Base-by-base conservation (phyloP, 2,329 filamentous ascomycete species). In the Arachnomyces sp. region DNA sequence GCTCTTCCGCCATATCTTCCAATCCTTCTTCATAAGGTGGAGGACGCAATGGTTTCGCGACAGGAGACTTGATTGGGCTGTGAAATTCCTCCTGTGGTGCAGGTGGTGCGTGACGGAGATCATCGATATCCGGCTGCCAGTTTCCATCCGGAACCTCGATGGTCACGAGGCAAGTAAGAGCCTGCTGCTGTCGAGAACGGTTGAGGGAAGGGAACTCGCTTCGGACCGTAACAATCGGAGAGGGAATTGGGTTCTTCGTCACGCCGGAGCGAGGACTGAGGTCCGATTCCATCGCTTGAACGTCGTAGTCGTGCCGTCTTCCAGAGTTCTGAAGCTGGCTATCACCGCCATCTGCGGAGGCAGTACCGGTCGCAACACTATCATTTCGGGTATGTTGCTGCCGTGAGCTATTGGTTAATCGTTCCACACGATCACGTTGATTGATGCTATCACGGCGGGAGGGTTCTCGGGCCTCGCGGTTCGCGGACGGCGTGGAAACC, bases 151-250 rank as follows among this genome's bases (percentile, higher is more conserved):
- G 80, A 1, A 96, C 88, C 63, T 98, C 92, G 34, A 98, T 80
- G 0, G 92, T 96, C 37, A 98, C 77, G 40, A 98, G 70, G 55
- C 92, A 98, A 1, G 92, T 96, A 48, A 98, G 71, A 8, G 86
- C 92, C 61, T 98, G 92, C 61, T 95, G 92, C 58, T 95, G 87
- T 37, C 89, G 83, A 14, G 89, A 95, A 48, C 87, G 78, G 62
- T 75, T 95, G 54, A 98, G 77, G 1, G 92, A 96, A 1, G 92
- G 92, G 57, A 95, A 98, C 63, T 98, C 92, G 58, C 90, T 96
- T 44, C 90, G 85, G 35, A 98, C 84, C 1, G 86, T 94, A n/a
- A 98, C 88, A 0, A 79, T 84, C 1, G 92, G 92, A 4, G 88
- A 72, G 1, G 92, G 89, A 43, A 96, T 95, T 0, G 88, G 87